phyloP scores from a whole-genome alignment of 257 asterid species.

The Knoxia roxburghii region DNA sequence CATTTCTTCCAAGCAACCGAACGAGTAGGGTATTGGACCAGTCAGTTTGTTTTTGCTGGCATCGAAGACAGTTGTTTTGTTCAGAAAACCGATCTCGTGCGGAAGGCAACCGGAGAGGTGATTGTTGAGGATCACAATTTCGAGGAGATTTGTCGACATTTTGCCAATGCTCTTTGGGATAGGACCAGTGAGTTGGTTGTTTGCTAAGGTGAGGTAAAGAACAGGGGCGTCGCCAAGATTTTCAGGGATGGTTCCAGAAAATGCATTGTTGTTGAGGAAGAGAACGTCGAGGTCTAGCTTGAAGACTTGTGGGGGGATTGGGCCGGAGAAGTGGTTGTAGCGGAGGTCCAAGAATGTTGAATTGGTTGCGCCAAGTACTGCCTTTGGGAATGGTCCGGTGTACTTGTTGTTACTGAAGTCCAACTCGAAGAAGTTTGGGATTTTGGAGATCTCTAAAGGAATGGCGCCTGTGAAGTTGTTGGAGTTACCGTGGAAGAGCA shows the following conservation, averaged over 20 bases:
- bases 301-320: conserved; percentile 38
- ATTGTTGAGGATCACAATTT: conserved; percentile 42
- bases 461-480: conserved; percentile 34
- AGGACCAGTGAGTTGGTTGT: conserved; percentile 42
- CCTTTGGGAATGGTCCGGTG: conserved; percentile 40
- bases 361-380: conserved; percentile 36
- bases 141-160: conserved; percentile 24
- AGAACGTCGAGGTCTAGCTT: conserved; percentile 53
- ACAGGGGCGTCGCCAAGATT: conserved; percentile 39
- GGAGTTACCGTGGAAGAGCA: conserved; percentile 55
- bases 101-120: conserved; percentile 61
- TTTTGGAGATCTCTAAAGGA: conserved; percentile 22
- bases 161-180: conserved; percentile 53
- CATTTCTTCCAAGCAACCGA: conserved; percentile 43
- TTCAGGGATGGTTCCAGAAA: conserved; percentile 37
- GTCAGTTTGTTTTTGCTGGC: conserved; percentile 52
- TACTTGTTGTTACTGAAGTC: conserved; percentile 64
- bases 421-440: conserved; percentile 42
- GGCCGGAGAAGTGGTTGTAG: conserved; percentile 41
- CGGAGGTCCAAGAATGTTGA: conserved; percentile 62
- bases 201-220: conserved; percentile 46
- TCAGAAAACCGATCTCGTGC: conserved; percentile 43
- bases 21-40: conserved; percentile 56
- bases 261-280: conserved; percentile 57
- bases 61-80: conserved; percentile 32